These are phyloP conservation scores for Tetrapisispora nanseiensis DNA, from an alignment of 805 yeast species.

Conservation along the genomic window DNA sequence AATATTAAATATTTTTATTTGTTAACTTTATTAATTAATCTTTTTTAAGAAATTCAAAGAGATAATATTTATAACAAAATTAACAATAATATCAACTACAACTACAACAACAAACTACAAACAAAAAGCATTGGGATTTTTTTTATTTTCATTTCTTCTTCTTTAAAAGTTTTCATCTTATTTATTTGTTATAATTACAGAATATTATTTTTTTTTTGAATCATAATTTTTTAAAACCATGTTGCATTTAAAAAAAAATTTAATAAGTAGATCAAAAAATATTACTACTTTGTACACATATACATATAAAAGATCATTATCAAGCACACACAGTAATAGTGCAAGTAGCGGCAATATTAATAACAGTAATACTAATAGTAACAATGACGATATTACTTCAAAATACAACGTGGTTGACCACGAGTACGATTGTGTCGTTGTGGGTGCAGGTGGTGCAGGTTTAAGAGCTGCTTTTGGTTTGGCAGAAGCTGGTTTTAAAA, in stretches of 20 bases:
- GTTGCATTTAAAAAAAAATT: conserved; percentile 1
- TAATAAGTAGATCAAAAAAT: not conserved
- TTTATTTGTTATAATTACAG: too few species aligned
- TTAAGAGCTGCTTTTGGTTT: conserved; percentile 96
- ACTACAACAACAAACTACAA: too few species aligned
- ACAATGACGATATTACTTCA: conserved; percentile 34
- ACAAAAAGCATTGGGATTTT: too few species aligned
- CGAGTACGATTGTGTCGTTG: conserved; percentile 95
- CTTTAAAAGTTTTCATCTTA: too few species aligned
- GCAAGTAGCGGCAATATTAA: too few species aligned
- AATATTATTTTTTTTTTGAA: too few species aligned
- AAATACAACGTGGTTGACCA: conserved; percentile 92
- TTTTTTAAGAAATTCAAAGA: too few species aligned
- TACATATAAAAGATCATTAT: not conserved
- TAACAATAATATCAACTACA: too few species aligned
- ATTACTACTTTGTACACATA: not conserved
- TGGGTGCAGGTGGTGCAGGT: conserved; percentile 99
- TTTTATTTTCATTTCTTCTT: too few species aligned
- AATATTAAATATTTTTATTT: too few species aligned
- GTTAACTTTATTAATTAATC: too few species aligned
- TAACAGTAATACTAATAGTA: conserved; percentile 7
- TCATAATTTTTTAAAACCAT: not conserved
- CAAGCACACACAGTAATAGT: not conserved
- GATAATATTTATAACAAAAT: too few species aligned
- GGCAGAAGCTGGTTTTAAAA: conserved; percentile 93